Evolutionary conservation across 2,329 filamentous ascomycete species (phyloP), one percentile per base, ranked within the genome.

Genomic region (Grosmannia serpens): DNA sequence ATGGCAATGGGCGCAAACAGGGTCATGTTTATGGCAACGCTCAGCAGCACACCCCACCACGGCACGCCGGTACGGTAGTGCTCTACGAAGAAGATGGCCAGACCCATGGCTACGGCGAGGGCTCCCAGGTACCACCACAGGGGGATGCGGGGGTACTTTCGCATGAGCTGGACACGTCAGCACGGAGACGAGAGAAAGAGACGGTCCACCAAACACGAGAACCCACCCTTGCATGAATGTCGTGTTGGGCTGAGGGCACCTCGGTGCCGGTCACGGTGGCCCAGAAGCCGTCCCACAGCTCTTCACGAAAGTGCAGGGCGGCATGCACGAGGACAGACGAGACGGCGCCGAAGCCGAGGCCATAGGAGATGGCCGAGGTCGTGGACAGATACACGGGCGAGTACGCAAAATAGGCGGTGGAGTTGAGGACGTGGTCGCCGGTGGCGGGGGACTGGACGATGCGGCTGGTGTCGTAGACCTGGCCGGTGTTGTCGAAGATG

Each of bases 371-470:
- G 3, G 78, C 77, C 61, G 81, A 87, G 58, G 84, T 83, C 0
- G 83, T 77, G 3, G 82, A 77, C 22, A 87, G 72, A 65, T 81
- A 87, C 4, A 86, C 74, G 1, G 84, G 84, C 15, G 84, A 87
- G 67, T 87, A 87, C 20, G 74, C 72, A 62, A 77, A 73, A 67
- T 87, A 87, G 9, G 79, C 79, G 4, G 74, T 76, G 64, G 78
- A 75, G 67, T 87, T 78, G 60, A 87, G 79, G 10, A 77, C 74
- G 58, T 75, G 71, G 22, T 49, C 22, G 22, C 46, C 47, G 11
- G n/a, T 9, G 24, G 24, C 47, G 15, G 24, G 63, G 55, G 78
- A 77, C 31, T 87, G 73, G 53, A 87, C 83, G 29, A 53, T 17
- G 15, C 74, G 75, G 3, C 73, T 73, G 4, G 83, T 80, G 60